These are phyloP conservation scores for Tolypocladium inflatum DNA, from an alignment of 2,329 filamentous ascomycete genomes.

Conservation along the genomic window DNA sequence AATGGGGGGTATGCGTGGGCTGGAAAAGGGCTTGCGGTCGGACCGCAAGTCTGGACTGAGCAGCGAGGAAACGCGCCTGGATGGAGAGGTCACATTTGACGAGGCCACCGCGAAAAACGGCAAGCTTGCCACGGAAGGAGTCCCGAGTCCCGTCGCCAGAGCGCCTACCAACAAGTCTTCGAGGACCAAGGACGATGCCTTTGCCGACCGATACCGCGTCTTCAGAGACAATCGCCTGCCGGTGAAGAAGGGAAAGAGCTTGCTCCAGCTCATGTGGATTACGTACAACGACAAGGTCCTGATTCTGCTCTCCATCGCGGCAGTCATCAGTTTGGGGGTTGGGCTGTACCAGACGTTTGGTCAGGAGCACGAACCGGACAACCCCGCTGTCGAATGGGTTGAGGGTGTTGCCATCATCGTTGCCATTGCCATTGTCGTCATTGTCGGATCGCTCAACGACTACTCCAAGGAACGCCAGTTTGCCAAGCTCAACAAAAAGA, in stretches of 20 bases:
- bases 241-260: conserved; percentile 63
- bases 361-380: conserved; percentile 35
- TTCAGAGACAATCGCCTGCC: conserved; percentile 65
- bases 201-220: conserved; percentile 58
- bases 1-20: conserved; percentile 65
- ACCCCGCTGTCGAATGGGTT: conserved; percentile 63
- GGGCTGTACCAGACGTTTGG: conserved; percentile 70
- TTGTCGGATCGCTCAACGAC: conserved; percentile 70
- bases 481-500: conserved; percentile 69
- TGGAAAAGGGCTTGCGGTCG: conserved; percentile 70
- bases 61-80: conserved; percentile 58
- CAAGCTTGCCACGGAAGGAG: conserved; percentile 24
- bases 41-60: conserved; percentile 67
- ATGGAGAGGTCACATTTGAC: conserved; percentile 61
- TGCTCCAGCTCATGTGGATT: conserved; percentile 69
- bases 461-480: conserved; percentile 76
- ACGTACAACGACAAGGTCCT: conserved; percentile 78
- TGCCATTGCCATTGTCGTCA: conserved; percentile 68
- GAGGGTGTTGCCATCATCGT: conserved; percentile 75
- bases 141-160: background rate
- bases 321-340: conserved; percentile 62
- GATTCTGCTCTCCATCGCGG: conserved; percentile 61
- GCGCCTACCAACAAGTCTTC: conserved; percentile 2
- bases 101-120: conserved; percentile 44
- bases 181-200: conserved; percentile 24